phyloP scores from a whole-genome alignment of 2,329 filamentous ascomycete species.

The Ophiostoma tasmaniense region DNA sequence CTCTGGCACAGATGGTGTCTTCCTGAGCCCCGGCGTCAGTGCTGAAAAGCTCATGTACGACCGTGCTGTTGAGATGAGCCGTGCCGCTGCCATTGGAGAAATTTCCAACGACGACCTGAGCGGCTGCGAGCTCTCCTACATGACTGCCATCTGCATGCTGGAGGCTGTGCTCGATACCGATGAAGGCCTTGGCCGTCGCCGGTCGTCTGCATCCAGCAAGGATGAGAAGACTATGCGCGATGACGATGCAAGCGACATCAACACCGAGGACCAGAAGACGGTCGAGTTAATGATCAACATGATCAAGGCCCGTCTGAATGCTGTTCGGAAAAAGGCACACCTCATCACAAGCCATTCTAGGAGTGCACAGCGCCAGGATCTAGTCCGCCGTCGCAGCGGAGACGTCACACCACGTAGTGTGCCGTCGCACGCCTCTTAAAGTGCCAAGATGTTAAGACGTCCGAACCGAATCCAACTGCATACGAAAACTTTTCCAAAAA shows the following conservation, averaged over 20 bases:
- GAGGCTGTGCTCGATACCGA: conserved; percentile 89
- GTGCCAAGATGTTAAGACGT: neutral
- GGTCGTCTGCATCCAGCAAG: conserved; percentile 19
- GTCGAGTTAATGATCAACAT: conserved; percentile 62
- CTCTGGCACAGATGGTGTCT: conserved; percentile 66
- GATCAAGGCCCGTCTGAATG: conserved; percentile 47
- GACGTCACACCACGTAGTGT: conserved; percentile 49
- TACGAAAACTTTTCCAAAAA: neutral
- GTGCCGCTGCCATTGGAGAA: conserved; percentile 88
- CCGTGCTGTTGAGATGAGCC: conserved; percentile 92
- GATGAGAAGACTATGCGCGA: conserved; percentile 37
- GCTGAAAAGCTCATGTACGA: conserved; percentile 98
- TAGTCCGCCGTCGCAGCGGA: conserved; percentile 44
- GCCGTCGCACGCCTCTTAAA: conserved; percentile 36
- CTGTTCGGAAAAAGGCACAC: conserved; percentile 52
- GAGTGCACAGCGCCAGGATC: conserved; percentile 36
- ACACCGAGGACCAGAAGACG: conserved; percentile 63
- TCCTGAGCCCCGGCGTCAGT: conserved; percentile 79
- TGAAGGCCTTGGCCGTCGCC: conserved; percentile 43
- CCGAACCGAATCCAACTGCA: neutral
- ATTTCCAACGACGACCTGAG: conserved; percentile 81
- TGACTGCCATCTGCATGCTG: conserved; percentile 87
- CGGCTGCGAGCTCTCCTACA: conserved; percentile 86
- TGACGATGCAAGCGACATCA: conserved; percentile 39
- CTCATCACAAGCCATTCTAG: conserved; percentile 52